These are phyloP conservation scores for Jamesozyma hellenica DNA, from an alignment of 805 yeast genomes.

Conservation along the genomic window DNA sequence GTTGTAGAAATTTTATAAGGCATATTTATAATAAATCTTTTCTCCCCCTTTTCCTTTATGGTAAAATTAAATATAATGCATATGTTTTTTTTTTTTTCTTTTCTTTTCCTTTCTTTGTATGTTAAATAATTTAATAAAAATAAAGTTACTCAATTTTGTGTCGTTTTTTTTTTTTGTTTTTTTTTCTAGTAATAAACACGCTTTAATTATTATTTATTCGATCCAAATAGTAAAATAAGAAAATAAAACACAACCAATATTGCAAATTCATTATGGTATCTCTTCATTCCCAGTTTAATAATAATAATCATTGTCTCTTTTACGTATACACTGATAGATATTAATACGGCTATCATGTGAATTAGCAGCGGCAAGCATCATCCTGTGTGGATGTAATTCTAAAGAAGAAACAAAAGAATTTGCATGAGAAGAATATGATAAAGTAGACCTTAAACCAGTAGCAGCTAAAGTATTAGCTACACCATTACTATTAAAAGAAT, in stretches of 20 bases:
- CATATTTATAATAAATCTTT: not conserved
- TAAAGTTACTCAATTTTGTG: no score
- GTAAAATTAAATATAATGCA: no score
- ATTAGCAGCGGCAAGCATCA: slow-evolving; percentile 83
- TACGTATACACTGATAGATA: slow-evolving; percentile 39
- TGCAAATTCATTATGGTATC: no score
- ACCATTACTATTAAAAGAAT: slow-evolving; percentile 23
- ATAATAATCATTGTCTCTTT: not conserved
- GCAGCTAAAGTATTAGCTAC: slow-evolving; percentile 27
- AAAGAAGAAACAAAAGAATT: slow-evolving; percentile 50
- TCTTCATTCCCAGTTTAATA: no score
- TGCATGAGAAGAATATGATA: slow-evolving; percentile 11
- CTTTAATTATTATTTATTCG: no score
- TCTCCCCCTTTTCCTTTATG: not conserved
- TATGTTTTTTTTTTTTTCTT: no score
- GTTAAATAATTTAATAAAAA: no score
- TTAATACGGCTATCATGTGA: slow-evolving; percentile 65
- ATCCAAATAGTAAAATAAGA: no score
- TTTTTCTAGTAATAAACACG: no score
- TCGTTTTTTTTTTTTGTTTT: no score
- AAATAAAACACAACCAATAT: no score
- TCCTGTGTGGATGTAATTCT: slow-evolving; percentile 84
- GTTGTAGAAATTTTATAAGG: not conserved
- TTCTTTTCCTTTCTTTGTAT: no score
- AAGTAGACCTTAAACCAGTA: slow-evolving; percentile 23